Percentiles rank a stretch among this genome's conserved stretches.
Conservation (phyloP, 2,329 filamentous ascomycete species). For the Pseudogymnoascus sp. region DNA sequence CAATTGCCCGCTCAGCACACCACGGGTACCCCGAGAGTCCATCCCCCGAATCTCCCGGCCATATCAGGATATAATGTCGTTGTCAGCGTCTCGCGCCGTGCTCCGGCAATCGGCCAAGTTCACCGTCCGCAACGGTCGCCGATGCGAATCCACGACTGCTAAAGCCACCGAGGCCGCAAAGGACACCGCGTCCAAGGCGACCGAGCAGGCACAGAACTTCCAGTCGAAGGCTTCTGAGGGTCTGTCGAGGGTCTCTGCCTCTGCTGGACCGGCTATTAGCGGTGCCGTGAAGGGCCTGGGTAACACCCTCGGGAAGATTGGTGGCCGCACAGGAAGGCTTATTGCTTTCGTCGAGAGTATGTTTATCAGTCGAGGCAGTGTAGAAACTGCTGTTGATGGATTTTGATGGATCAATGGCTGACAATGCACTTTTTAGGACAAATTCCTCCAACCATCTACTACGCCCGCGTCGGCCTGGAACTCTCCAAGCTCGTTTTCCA, state of each 20-base stretch:
- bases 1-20: conserved; percentile 26
- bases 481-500: conserved; percentile 81
- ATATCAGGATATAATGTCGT: conserved; percentile 26
- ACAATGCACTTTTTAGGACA: conserved; percentile 51
- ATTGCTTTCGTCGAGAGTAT: conserved; percentile 81
- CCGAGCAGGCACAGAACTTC: conserved; percentile 40
- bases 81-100: conserved; percentile 28
- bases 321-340: conserved; percentile 74
- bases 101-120: conserved; percentile 29
- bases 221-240: conserved; percentile 70
- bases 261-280: conserved; percentile 70
- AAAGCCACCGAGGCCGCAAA: conserved; percentile 43
- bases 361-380: conserved; percentile 34
- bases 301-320: conserved; percentile 66
- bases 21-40: conserved; percentile 18
- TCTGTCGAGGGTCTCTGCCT: conserved; percentile 71
- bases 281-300: conserved; percentile 63
- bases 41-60: conserved; percentile 20
- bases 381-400: conserved; percentile 15
- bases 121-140: conserved; percentile 33
- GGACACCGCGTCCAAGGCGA: conserved; percentile 39
- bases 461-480: conserved; percentile 82
- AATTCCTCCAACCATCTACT: conserved; percentile 84
- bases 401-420: conserved; percentile 16
- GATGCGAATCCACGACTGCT: conserved; percentile 54